Conservation (phyloP, 306 rosid genomes). For the Neltuma alba region DNA sequence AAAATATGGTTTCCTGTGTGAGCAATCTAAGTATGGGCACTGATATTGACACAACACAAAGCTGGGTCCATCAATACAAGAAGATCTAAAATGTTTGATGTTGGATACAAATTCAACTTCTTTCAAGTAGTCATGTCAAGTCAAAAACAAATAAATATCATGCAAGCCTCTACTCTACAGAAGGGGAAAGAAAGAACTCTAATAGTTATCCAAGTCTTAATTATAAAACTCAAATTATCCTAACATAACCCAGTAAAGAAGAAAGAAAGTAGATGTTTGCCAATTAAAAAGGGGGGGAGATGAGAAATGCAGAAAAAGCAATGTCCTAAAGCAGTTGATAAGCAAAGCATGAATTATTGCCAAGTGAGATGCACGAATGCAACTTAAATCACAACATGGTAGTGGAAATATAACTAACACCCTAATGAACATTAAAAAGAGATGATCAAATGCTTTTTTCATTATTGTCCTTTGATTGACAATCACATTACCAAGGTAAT, state of each 20-base stretch:
- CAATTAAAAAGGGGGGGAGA: neutral
- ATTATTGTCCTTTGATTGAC: conserved; percentile 31
- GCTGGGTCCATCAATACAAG: neutral
- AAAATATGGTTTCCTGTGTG: conserved; percentile 26
- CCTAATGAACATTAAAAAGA: conserved; percentile 25
- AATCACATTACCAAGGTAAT: conserved; percentile 20
- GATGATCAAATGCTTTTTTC: conserved; percentile 16
- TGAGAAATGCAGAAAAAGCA: neutral
- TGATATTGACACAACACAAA: neutral
- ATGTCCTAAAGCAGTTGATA: conserved; percentile 1
- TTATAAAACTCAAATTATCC: neutral
- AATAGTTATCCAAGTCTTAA: neutral
- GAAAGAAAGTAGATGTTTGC: neutral
- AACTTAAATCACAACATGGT: conserved; percentile 7
- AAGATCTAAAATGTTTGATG: neutral
- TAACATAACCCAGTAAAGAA: neutral
- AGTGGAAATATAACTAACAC: conserved; percentile 30
- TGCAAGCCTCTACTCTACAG: neutral
- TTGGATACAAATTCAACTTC: neutral
- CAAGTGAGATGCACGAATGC: conserved; percentile 3
- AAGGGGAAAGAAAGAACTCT: neutral
- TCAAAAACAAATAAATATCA: neutral
- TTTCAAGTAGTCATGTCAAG: neutral
- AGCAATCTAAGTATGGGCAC: neutral
- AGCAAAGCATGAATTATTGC: conserved; percentile 13